A percentile compares a stretch with the other conserved stretches of the same genome.
phyloP scores from a whole-genome alignment of 345 rosid species.

The Geranium rotundifolium region DNA sequence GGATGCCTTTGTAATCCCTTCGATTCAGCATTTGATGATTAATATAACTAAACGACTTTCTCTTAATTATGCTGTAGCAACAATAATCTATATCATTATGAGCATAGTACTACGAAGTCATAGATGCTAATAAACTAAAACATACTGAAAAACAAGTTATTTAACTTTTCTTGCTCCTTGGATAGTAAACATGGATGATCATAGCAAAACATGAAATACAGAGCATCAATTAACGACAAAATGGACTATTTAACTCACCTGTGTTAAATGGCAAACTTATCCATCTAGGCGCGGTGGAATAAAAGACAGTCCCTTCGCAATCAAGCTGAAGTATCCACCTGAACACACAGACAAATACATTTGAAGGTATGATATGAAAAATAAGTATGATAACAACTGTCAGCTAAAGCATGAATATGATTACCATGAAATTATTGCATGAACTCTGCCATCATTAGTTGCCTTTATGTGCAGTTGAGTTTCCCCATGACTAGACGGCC shows the following conservation, averaged over 20 bases:
- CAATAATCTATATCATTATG: too few species aligned
- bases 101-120: neutral
- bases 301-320: constrained; percentile 62
- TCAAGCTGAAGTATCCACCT: constrained; percentile 98
- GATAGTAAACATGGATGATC: neutral
- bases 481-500: constrained; percentile 62
- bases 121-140: neutral
- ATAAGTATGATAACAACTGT: neutral
- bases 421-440: constrained; percentile 86
- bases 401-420: constrained; percentile 4
- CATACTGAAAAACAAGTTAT: neutral
- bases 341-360: constrained; percentile 8
- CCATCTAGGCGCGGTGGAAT: constrained; percentile 93
- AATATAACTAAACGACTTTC: neutral
- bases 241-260: constrained; percentile 23
- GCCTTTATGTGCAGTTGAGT: constrained; percentile 45
- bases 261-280: constrained; percentile 32
- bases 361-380: neutral
- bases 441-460: constrained; percentile 44
- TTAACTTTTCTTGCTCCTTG: neutral
- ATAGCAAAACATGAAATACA: neutral
- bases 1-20: neutral
- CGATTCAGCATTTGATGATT: neutral
- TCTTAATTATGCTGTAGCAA: neutral
- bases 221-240: neutral